Evolutionary conservation across 1,139 yeast species (phyloP), one percentile per base, ranked within the genome.

Genomic region (Hyphopichia khmerensis): DNA sequence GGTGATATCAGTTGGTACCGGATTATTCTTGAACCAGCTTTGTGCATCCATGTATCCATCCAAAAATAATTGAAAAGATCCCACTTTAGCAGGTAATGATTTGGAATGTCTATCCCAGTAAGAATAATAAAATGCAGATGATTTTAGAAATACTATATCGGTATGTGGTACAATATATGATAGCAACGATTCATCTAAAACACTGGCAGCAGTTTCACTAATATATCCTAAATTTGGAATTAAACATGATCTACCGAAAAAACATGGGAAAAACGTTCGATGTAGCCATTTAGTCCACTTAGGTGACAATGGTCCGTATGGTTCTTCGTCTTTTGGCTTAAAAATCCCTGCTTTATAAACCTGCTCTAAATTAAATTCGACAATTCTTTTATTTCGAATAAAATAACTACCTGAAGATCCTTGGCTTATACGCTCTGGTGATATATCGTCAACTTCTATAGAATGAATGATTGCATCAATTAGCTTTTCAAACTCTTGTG

Each of bases 241-340:
- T 44, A 85, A 63, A 53, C 90, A 84, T 32, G 86, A 77, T 43
- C 93, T 60, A 2, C 93, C 91, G 62, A 85, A 85, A 55, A 82
- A 84, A 53, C 90, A 85, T 0, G 91, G 91, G 46, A 84, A 85
- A 48, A 84, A 73, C 26, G 84, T 85, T 47, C 91, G 62, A 56
- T 85, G 91, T 8, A 84, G 59, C 91, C 91, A 85, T 62, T 85
- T 85, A 2, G 87, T 79, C 90, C 91, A 83, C 57, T 85, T 85
- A 0, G 91, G 91, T 5, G 87, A 81, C 41, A 85, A 56, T 0
- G 90, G 88, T 0, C 91, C 93, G 55, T 85, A 85, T 0, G 91
- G 93, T 51, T 85, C 91, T 59, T 85, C 93, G 59, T 84, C 89
- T 55, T 84, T 84, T 6, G 93, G 93, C 56, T 85, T 85, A 67